Evolutionary conservation across 2,329 filamentous ascomycete species (phyloP), one percentile per base, ranked within the genome.

Genomic region (Phoma sp.): DNA sequence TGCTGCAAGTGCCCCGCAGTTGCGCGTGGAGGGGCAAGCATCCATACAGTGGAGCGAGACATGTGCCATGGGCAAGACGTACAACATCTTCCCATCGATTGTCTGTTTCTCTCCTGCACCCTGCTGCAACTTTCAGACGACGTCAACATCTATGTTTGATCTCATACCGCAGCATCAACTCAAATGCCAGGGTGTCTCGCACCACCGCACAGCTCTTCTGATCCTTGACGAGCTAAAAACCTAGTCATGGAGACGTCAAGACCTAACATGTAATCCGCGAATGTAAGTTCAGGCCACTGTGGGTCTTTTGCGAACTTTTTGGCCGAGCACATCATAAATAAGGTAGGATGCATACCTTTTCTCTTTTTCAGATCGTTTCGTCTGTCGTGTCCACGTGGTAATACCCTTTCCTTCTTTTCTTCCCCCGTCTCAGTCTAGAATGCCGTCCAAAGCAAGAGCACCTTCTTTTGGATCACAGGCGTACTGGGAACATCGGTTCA

Each of bases 401-500:
- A 38, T 2, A 7, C 19, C 22, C 15, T 12, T 27, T 40, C 7
- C 24, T 9, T 27, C 38, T 12, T 25, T n/a, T n/a, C 24, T 27
- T 21, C 17, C 8, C 36, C 6, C 19, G 12, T 13, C 21, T 38
- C 9, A 38, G 17, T 21, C 10, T 17, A 31, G 15, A 15, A 38
- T 32, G 21, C 9, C 43, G 4, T 24, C 29, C 17, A 55, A 46
- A 21, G 24, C 70, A 10, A 55, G 31, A 27, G 52, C 68, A 3
- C 74, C 74, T 1, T 62, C 72, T 0, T 77, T 75, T 41, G 71
- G 71, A 10, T 70, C 68, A 1, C 66, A 63, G 25, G 60, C 64
- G 8, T 77, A 77, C 55, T 77, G 75, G 75, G 62, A 77, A 32
- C 49, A 64, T 5, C 74, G 75, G 31, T 77, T 77, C 57, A 63